Conservation (phyloP, 1,284 basidiomycete species). For the Trichosporon inkin region DNA sequence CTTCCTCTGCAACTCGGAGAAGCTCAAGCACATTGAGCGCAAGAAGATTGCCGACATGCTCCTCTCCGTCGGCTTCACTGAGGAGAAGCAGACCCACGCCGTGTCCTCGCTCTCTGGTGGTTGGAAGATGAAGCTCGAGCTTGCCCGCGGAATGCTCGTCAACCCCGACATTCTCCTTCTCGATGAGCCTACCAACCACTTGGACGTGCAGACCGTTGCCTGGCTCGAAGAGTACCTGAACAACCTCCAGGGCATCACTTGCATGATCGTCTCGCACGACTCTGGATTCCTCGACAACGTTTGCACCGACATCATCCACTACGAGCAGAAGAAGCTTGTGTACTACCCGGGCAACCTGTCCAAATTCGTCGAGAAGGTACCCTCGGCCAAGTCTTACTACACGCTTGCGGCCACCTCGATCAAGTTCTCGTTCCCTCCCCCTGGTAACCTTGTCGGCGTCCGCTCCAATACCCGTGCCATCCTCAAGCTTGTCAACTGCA, state of each 20-base stretch:
- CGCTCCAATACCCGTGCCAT: slow-evolving; percentile 95
- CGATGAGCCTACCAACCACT: slow-evolving; percentile 53
- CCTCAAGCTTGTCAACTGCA: slow-evolving; percentile 86
- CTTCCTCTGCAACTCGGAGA: slow-evolving; percentile 67
- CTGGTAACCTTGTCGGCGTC: slow-evolving; percentile 95
- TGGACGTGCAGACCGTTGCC: slow-evolving; percentile 82
- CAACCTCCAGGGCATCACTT: slow-evolving; percentile 76
- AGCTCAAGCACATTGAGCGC: slow-evolving; percentile 58
- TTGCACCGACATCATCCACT: slow-evolving; percentile 95
- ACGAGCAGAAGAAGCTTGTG: slow-evolving; percentile 92
- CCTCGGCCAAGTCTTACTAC: slow-evolving; percentile 96
- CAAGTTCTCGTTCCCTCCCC: slow-evolving; percentile 94
- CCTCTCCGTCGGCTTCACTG: slow-evolving; percentile 84
- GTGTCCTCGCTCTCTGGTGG: slow-evolving; percentile 93
- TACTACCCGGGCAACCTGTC: slow-evolving; percentile 95
- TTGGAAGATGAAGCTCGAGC: slow-evolving; percentile 96
- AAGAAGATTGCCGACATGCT: slow-evolving; percentile 73
- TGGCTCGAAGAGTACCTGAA: slow-evolving; percentile 92
- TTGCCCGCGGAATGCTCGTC: slow-evolving; percentile 91
- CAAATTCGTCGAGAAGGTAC: slow-evolving; percentile 83
- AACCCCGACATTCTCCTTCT: slow-evolving; percentile 90
- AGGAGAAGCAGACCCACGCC: slow-evolving; percentile 73
- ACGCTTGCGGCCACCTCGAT: slow-evolving; percentile 90
- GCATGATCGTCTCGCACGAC: slow-evolving; percentile 95
- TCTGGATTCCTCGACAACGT: slow-evolving; percentile 96